These are phyloP conservation scores for Pyrus betulifolia DNA, from an alignment of 306 rosid genomes.

Conservation along the genomic window DNA sequence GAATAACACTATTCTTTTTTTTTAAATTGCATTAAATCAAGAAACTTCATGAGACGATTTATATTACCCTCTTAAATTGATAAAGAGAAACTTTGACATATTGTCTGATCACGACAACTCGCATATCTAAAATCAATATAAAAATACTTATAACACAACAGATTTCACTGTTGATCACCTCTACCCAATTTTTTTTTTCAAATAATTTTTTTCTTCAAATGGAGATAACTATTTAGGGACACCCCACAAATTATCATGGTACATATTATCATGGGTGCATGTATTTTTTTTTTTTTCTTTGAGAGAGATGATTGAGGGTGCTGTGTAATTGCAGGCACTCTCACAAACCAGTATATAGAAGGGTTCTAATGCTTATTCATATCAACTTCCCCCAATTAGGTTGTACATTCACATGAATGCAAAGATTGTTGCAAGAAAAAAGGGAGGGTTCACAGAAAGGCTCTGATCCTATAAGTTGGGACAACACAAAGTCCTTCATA, in stretches of 20 bases:
- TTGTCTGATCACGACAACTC: too few species aligned
- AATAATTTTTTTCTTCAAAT: too few species aligned
- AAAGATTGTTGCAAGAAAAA: not conserved
- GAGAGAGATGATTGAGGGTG: not conserved
- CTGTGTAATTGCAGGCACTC: not conserved
- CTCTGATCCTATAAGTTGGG: not conserved
- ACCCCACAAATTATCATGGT: conserved; percentile 32
- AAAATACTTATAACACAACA: not conserved
- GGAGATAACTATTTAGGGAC: not conserved
- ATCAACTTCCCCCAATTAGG: not conserved
- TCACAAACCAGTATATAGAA: not conserved
- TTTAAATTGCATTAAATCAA: conserved; percentile 28
- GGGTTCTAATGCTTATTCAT: not conserved
- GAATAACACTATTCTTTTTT: not conserved
- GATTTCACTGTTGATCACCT: not conserved
- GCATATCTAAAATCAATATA: too few species aligned
- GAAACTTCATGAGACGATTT: conserved; percentile 1
- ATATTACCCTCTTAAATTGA: not conserved
- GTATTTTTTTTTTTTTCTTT: not conserved
- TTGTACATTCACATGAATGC: not conserved
- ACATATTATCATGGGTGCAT: conserved; percentile 21
- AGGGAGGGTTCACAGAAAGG: not conserved
- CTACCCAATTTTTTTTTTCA: too few species aligned
- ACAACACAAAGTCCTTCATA: not conserved
- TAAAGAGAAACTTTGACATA: not conserved